Base-by-base conservation (phyloP, 1,284 basidiomycete species). In the Prillingera fragicola region DNA sequence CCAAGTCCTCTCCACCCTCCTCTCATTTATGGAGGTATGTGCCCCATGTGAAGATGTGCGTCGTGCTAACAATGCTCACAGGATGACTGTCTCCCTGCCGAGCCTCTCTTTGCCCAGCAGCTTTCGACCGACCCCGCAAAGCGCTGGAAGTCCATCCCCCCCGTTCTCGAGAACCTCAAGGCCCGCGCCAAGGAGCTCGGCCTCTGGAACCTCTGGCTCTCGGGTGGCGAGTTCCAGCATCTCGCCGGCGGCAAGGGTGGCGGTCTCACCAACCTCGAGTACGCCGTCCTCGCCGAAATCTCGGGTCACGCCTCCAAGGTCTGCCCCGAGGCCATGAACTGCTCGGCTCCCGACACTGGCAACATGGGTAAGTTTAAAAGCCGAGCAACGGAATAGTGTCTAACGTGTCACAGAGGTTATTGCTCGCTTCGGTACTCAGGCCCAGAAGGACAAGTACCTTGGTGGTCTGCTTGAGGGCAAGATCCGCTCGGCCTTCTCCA, bases 121-220 rank as follows among this genome's bases (percentile, higher is more conserved):
- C 67, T 98, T 45, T 85, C 91, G 2, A 72, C 75, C 32, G 85
- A 92, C 68, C 81, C 82, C 0, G 77, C 71, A 48, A 74, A 75
- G 61, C 80, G 94, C 50, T 98, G 92, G 92, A 80, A 84, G 72
- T 81, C 82, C 4, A 77, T 89, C 54, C 82, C 91, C 31, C 81
- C 85, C 3, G 73, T 94, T 48, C 75, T 94, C 48, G 84, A 83
- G 60, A 83, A 87, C 48, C 79, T 98, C 60, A 96, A 97, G 75
- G 76, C 66, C 50, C 90, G 87, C 70, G 94, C 94, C 4, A 85
- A 84, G 73, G 77, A 81, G 59, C 78, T 83, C 29, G 94, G 94
- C 2, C 78, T 98, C 35, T 98, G 94, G 94, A 97, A 97, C 69
- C 78, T 98, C 33, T 97, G 97, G 78, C 75, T 97, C 52, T 90